Evolutionary conservation across 2,329 filamentous ascomycete species (phyloP).

Genomic region (Daldinia sp.): DNA sequence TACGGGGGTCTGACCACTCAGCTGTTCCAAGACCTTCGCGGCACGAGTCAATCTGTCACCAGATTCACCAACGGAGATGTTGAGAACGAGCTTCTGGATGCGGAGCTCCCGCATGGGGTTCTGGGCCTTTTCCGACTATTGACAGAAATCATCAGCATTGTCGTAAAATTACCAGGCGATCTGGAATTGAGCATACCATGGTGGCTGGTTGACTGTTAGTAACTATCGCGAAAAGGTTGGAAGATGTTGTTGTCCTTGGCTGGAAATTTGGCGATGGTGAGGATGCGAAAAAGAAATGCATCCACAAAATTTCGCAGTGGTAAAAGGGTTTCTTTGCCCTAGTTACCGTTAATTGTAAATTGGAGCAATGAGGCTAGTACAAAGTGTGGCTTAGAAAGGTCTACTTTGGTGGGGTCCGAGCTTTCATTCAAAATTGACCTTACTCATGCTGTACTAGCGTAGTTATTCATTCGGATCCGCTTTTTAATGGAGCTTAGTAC

Average conservation of each 20-base stretch:
- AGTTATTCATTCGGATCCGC: neutral
- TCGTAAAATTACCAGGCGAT: neutral
- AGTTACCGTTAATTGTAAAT: too few relatives aligned
- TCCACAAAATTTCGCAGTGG: conserved; percentile 32
- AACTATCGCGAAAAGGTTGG: conserved; percentile 30
- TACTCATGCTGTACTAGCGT: conserved; percentile 15
- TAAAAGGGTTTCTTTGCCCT: conserved; percentile 45
- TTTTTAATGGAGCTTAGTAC: conserved; percentile 27
- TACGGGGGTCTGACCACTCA: conserved; percentile 99
- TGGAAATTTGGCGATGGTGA: conserved; percentile 30
- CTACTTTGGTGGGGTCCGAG: conserved; percentile 39
- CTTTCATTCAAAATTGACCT: conserved; percentile 5
- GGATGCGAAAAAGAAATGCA: conserved; percentile 31
- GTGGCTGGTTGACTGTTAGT: conserved; percentile 46
- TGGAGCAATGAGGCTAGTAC: conserved; percentile 25
- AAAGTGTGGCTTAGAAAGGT: conserved; percentile 36
- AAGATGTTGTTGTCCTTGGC: conserved; percentile 28
- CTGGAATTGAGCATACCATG: conserved; percentile 49
- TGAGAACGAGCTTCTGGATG: conserved; percentile 75
- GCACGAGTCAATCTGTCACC: conserved; percentile 99
- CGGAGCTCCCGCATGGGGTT: conserved; percentile 99
- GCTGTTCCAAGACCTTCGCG: conserved; percentile 99
- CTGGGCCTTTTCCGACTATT: conserved; percentile 81
- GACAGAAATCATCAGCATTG: conserved; percentile 43
- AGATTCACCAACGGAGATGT: conserved; percentile 97